Evolutionary conservation across 1,284 basidiomycete genomes (phyloP).

Genomic region (Apiotrichum gamsii): DNA sequence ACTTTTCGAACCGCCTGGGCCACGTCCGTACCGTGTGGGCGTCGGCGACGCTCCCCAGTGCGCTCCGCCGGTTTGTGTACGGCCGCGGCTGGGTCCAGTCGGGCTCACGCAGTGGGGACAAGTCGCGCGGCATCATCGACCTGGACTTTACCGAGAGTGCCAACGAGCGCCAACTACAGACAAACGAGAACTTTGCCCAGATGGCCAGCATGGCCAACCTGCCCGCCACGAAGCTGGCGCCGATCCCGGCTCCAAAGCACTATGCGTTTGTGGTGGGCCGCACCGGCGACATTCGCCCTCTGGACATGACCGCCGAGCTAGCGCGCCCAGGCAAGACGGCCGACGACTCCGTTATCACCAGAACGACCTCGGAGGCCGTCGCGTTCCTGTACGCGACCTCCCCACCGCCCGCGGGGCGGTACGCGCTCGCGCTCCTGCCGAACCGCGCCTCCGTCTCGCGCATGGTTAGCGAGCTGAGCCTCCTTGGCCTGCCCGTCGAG

Average conservation of each 20-base stretch:
- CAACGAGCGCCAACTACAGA: constrained; percentile 8
- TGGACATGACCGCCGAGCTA: neutral
- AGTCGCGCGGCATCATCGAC: constrained; percentile 15
- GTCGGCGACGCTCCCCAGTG: constrained; percentile 21
- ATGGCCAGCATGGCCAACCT: constrained; percentile 6
- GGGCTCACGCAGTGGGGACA: neutral
- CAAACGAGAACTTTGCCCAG: constrained; percentile 11
- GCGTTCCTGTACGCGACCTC: constrained; percentile 26
- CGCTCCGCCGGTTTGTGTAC: constrained; percentile 20
- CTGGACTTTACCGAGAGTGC: constrained; percentile 26
- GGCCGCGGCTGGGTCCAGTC: constrained; percentile 27
- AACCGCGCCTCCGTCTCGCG: constrained; percentile 18
- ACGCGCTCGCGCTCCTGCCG: constrained; percentile 25
- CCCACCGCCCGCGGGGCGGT: constrained; percentile 23
- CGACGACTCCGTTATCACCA: too few relatives aligned
- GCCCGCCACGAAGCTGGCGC: neutral
- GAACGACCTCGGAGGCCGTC: constrained; percentile 22
- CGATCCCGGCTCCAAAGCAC: constrained; percentile 15
- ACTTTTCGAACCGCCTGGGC: constrained; percentile 12
- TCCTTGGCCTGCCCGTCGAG: constrained; percentile 15
- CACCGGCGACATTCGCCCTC: constrained; percentile 11
- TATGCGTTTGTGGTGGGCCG: constrained; percentile 21
- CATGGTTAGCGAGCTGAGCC: constrained; percentile 14
- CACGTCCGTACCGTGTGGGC: constrained; percentile 28
- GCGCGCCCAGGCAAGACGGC: too few relatives aligned